Evolutionary conservation across 176 grass and related monocot genomes (phyloP).

Genomic region (bread wheat (Triticum aestivum)): IWGSC_CS_RefSeq_v2.1 NC_057800.1:32840197-32840696

Average conservation of each 20-base stretch:
- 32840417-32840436: too few relatives aligned
- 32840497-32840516: neutral
- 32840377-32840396: too few relatives aligned
- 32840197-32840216: neutral
- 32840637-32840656: constrained; percentile 19
- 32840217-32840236: too few relatives aligned
- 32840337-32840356: too few relatives aligned
- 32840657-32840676: constrained; percentile 4
- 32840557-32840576: neutral
- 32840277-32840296: too few relatives aligned
- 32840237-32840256: neutral
- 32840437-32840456: too few relatives aligned
- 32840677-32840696: constrained; percentile 26
- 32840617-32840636: constrained; percentile 29
- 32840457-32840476: neutral
- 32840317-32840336: too few relatives aligned
- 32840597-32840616: constrained; percentile 51
- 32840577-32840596: constrained; percentile 36
- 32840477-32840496: neutral
- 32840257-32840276: neutral
- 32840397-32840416: too few relatives aligned
- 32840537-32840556: neutral
- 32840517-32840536: neutral
- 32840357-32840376: too few relatives aligned
- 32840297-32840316: too few relatives aligned